phyloP scores from a whole-genome alignment of 2,329 filamentous ascomycete species.

The Sarocladium kiliense region DNA sequence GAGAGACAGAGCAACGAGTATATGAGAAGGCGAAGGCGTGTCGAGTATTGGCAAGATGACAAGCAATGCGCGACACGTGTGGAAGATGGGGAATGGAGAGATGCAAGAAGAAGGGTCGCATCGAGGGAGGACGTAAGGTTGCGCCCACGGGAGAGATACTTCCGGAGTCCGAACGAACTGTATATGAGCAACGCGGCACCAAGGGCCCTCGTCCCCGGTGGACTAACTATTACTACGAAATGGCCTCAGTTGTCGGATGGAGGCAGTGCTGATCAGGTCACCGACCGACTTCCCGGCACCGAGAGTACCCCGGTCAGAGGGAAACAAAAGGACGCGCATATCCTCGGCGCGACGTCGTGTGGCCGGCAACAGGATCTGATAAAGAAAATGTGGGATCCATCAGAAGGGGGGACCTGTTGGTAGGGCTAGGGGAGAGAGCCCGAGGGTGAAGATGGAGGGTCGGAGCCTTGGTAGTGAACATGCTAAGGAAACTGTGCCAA shows the following conservation, averaged over 20 bases:
- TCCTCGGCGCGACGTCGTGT: constrained; percentile 3
- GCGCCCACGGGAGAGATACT: background rate
- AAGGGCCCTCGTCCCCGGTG: no score
- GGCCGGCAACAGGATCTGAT: constrained; percentile 1
- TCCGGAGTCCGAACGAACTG: background rate
- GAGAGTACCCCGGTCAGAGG: background rate
- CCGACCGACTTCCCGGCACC: background rate
- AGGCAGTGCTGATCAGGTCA: background rate
- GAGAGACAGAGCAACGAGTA: background rate
- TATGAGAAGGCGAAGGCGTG: background rate
- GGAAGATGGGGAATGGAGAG: background rate
- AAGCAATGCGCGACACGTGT: background rate
- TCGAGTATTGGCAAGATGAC: background rate
- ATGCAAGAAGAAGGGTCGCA: constrained; percentile 7
- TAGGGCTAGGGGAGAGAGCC: background rate
- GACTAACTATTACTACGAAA: no score
- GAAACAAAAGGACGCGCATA: background rate
- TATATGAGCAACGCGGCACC: no score
- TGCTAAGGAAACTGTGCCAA: no score
- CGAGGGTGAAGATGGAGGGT: background rate
- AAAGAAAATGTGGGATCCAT: background rate
- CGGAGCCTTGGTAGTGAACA: no score
- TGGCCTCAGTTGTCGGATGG: no score
- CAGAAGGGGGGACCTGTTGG: background rate
- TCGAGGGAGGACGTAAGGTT: background rate